These are phyloP conservation scores for Schwanniomyces sp. DNA, from an alignment of 805 yeast species.

Conservation along the genomic window DNA sequence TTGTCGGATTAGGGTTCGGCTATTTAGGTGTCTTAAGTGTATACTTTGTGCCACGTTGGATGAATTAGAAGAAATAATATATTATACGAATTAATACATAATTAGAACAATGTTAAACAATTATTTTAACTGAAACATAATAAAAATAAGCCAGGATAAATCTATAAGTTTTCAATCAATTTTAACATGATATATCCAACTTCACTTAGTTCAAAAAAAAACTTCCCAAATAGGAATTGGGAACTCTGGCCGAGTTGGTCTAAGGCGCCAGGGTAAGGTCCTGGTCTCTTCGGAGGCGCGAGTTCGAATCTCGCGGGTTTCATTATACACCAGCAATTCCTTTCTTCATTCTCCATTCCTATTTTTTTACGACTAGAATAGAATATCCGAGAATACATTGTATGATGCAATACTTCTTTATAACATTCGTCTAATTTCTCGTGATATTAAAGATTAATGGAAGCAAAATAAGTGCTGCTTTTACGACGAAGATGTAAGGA, in stretches of 20 bases:
- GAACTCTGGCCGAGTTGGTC: conserved; percentile 46
- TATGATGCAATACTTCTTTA: too few relatives aligned
- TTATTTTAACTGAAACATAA: background rate
- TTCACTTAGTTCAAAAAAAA: too few relatives aligned
- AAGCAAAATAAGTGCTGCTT: too few relatives aligned
- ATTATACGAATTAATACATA: background rate
- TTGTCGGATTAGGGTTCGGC: conserved; percentile 68
- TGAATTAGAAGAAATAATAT: background rate
- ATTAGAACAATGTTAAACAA: background rate
- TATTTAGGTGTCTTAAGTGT: conserved; percentile 48
- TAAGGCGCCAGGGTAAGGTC: conserved; percentile 48
- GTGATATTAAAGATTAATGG: too few relatives aligned
- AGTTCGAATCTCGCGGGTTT: conserved; percentile 46
- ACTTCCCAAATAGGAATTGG: conserved; percentile 25
- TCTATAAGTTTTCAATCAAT: too few relatives aligned
- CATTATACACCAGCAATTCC: conserved; percentile 39
- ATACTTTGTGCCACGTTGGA: conserved; percentile 28
- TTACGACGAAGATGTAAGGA: too few relatives aligned
- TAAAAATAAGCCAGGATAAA: too few relatives aligned
- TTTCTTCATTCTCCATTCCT: conserved; percentile 12
- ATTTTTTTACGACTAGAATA: conserved; percentile 1
- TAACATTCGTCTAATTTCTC: too few relatives aligned
- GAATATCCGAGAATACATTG: too few relatives aligned
- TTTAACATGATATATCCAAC: too few relatives aligned
- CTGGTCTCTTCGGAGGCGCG: conserved; percentile 49